Percentiles rank a stretch among this genome's conserved stretches.
These are phyloP conservation scores for Apiospora koreana DNA, from an alignment of 2,329 filamentous ascomycete species.

Conservation along the genomic window DNA sequence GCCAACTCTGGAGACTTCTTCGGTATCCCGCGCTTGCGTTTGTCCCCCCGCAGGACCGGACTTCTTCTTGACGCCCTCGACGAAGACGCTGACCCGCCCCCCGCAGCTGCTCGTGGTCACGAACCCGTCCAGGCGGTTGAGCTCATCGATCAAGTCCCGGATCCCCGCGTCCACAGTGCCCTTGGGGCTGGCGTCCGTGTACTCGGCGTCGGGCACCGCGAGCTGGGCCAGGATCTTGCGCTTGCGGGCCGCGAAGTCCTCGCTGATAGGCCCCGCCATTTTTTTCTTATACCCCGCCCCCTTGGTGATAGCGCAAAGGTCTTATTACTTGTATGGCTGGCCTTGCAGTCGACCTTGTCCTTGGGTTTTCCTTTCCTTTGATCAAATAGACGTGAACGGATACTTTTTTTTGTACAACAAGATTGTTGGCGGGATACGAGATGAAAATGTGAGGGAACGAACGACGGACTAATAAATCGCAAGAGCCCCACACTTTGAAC, in stretches of 20 bases:
- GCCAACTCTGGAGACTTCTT: too few relatives aligned
- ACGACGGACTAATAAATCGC: not conserved
- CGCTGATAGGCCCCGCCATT: slow-evolving; percentile 12
- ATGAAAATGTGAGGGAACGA: not conserved
- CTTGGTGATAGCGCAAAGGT: not conserved
- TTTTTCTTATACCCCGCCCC: not conserved
- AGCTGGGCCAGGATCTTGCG: slow-evolving; percentile 71
- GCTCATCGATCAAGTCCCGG: slow-evolving; percentile 71
- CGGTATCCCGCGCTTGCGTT: slow-evolving; percentile 17
- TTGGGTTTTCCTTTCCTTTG: too few relatives aligned
- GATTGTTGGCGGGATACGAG: not conserved
- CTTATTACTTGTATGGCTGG: too few relatives aligned
- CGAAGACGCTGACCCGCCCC: slow-evolving; percentile 82
- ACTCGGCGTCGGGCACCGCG: slow-evolving; percentile 66
- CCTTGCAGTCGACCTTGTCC: too few relatives aligned
- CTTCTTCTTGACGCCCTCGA: slow-evolving; percentile 69
- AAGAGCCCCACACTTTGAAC: not conserved
- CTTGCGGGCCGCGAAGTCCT: slow-evolving; percentile 64
- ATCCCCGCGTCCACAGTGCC: slow-evolving; percentile 82
- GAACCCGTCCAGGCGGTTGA: slow-evolving; percentile 74
- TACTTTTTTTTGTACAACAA: not conserved
- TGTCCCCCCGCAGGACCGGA: too few relatives aligned
- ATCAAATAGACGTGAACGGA: too few relatives aligned
- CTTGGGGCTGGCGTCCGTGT: slow-evolving; percentile 85
- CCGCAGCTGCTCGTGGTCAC: slow-evolving; percentile 95